A percentile compares a stretch with the other conserved stretches of the same genome.
These are phyloP conservation scores for Excoecaria agallocha DNA, from an alignment of 345 rosid species.

Conservation along the genomic window DNA sequence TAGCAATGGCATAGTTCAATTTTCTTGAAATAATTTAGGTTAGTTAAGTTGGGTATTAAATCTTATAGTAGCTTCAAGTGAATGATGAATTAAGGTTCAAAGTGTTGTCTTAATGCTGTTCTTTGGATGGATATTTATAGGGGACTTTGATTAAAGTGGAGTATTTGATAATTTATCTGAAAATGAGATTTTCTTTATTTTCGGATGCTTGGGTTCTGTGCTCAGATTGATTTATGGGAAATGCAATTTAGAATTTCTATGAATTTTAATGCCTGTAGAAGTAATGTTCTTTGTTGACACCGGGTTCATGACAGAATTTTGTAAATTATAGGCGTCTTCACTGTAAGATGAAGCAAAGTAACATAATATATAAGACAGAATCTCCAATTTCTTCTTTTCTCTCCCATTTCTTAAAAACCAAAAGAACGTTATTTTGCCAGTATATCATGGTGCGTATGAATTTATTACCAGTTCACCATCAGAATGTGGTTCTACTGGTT, in stretches of 20 bases:
- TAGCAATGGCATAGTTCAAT: background rate
- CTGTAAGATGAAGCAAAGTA: background rate
- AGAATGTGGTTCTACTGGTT: too few relatives aligned
- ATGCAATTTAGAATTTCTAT: background rate
- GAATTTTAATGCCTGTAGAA: background rate
- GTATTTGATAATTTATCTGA: background rate
- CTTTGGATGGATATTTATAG: conserved; percentile 7
- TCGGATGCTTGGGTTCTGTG: background rate
- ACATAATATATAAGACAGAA: background rate
- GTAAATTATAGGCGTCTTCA: background rate
- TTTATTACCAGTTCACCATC: conserved; percentile 3
- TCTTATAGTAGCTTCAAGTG: background rate
- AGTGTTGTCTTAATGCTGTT: background rate
- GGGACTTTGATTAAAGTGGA: background rate
- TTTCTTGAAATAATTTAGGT: background rate
- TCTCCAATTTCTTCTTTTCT: background rate
- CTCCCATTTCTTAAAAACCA: conserved; percentile 2
- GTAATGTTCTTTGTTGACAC: background rate
- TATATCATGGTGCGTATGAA: background rate
- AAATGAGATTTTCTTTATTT: background rate
- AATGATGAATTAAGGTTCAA: background rate
- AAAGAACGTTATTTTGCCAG: background rate
- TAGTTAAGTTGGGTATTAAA: background rate
- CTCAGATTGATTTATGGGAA: background rate
- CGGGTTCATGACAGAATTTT: too few relatives aligned